Conservation (phyloP, 345 rosid genomes). For the Dimocarpus longan region DNA sequence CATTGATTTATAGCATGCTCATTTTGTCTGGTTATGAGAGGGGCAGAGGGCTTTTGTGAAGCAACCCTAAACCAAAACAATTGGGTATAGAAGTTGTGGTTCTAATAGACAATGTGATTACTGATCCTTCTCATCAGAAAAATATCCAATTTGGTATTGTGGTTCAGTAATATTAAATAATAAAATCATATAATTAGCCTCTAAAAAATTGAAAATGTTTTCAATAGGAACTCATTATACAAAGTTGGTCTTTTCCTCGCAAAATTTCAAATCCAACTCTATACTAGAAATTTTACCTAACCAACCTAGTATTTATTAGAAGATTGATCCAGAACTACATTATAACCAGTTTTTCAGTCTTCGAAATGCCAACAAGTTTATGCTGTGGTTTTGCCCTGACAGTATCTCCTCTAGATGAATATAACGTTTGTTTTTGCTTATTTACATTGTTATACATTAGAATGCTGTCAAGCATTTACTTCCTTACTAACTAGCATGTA, state of each 20-base stretch:
- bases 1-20: not conserved
- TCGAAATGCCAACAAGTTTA: not conserved
- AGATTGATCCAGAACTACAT: not conserved
- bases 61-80: not conserved
- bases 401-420: not conserved
- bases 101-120: not conserved
- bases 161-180: not conserved
- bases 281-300: not conserved
- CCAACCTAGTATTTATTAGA: not conserved
- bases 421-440: not conserved
- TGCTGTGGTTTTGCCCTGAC: not conserved
- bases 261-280: not conserved
- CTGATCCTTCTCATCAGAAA: not conserved
- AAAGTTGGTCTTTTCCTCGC: not conserved
- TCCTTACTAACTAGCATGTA: not conserved
- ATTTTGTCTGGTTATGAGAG: not conserved
- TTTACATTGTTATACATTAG: not conserved
- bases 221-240: not conserved
- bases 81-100: not conserved
- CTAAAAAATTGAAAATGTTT: not conserved
- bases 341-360: not conserved
- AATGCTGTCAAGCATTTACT: not conserved
- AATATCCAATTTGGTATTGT: not conserved
- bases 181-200: too few relatives aligned
- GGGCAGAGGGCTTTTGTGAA: not conserved